These are phyloP conservation scores for Delitschia confertaspora DNA, from an alignment of 495 filamentous ascomycete species.

Conservation along the genomic window DNA sequence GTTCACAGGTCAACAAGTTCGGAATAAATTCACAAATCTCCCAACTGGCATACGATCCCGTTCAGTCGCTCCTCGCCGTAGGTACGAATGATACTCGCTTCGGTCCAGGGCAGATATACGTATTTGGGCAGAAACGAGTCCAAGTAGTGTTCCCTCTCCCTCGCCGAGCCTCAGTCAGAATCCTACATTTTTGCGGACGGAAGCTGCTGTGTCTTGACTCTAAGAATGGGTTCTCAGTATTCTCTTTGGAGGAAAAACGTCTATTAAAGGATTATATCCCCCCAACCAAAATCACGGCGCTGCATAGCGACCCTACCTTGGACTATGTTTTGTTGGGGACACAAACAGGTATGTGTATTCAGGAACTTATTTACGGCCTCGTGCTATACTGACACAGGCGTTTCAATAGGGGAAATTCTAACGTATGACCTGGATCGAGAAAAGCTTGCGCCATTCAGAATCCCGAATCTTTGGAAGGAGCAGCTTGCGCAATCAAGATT, in stretches of 20 bases:
- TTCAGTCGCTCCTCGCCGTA: conserved; percentile 88
- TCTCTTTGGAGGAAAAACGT: conserved; percentile 56
- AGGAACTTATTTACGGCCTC: neutral
- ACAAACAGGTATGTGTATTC: conserved; percentile 24
- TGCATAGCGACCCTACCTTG: conserved; percentile 74
- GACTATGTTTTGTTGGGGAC: conserved; percentile 68
- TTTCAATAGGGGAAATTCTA: conserved; percentile 57
- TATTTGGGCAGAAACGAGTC: conserved; percentile 81
- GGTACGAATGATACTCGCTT: conserved; percentile 73
- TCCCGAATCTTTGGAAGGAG: conserved; percentile 77
- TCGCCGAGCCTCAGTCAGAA: conserved; percentile 58
- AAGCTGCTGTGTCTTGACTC: conserved; percentile 75
- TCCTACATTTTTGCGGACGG: conserved; percentile 66
- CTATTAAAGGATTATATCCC: conserved; percentile 58
- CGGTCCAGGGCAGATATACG: conserved; percentile 72
- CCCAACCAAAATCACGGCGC: conserved; percentile 57
- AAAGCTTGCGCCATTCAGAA: conserved; percentile 60
- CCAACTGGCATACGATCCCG: conserved; percentile 76
- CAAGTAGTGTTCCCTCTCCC: conserved; percentile 56
- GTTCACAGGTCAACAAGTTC: conserved; percentile 57
- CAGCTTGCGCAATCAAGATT: conserved; percentile 48
- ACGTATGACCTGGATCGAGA: conserved; percentile 86
- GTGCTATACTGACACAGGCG: neutral
- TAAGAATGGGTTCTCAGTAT: conserved; percentile 74
- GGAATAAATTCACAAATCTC: conserved; percentile 81